A percentile compares a stretch with the other conserved stretches of the same genome.
These are phyloP conservation scores for Notholithocarpus densiflorus DNA, from an alignment of 306 rosid genomes.

Conservation along the genomic window DNA sequence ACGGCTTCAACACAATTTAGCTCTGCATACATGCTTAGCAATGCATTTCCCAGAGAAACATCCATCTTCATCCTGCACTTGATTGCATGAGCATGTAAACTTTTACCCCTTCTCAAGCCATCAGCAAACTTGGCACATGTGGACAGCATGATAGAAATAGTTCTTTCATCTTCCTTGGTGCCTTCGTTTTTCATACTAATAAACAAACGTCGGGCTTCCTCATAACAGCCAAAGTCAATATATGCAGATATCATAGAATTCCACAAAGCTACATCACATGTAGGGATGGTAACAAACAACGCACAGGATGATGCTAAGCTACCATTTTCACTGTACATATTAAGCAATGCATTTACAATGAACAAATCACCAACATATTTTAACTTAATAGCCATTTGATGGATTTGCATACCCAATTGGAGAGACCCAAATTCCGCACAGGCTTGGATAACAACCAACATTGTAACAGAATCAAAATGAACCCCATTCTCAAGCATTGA, in stretches of 20 bases:
- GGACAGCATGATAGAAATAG: constrained; percentile 30
- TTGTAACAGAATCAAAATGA: constrained; percentile 35
- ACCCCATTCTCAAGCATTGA: constrained; percentile 30
- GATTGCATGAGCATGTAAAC: constrained; percentile 36
- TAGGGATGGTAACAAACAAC: constrained; percentile 27
- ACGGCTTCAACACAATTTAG: constrained; percentile 26
- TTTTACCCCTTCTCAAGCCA: constrained; percentile 26
- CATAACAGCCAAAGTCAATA: constrained; percentile 25
- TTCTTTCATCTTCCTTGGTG: constrained; percentile 32
- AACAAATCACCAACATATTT: constrained; percentile 25
- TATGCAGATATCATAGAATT: constrained; percentile 42
- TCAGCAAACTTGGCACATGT: constrained; percentile 20
- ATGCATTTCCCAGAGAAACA: constrained; percentile 37
- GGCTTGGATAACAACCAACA: constrained; percentile 38
- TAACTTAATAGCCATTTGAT: constrained; percentile 43
- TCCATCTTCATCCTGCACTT: constrained; percentile 31
- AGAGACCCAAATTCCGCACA: constrained; percentile 30
- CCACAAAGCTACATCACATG: constrained; percentile 45
- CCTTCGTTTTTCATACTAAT: constrained; percentile 24
- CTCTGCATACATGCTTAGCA: constrained; percentile 34
- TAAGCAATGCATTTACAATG: constrained; percentile 32
- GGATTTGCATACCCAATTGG: constrained; percentile 36
- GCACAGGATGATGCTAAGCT: constrained; percentile 20
- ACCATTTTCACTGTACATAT: constrained; percentile 37
- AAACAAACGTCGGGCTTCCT: constrained; percentile 33